These are phyloP conservation scores for Arabidopsis suecica DNA, from an alignment of 345 rosid species.

Conservation along the genomic window DNA sequence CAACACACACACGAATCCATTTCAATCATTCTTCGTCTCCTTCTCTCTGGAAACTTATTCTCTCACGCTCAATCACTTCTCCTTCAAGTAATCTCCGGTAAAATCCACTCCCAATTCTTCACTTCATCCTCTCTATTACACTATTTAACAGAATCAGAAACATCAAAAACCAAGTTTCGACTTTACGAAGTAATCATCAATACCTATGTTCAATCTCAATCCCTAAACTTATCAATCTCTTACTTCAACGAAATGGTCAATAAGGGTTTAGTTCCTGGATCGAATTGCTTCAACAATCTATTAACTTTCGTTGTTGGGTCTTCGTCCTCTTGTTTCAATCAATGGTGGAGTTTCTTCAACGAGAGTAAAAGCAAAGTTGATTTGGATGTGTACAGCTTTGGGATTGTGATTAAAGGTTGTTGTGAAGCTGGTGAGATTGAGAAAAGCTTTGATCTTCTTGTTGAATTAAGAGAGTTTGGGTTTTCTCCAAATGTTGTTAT, in stretches of 20 bases:
- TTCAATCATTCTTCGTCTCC: constrained; percentile 50
- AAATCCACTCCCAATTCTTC: constrained; percentile 54
- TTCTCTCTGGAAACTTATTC: constrained; percentile 50
- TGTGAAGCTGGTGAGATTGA: constrained; percentile 62
- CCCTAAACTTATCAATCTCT: constrained; percentile 49
- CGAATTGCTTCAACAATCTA: constrained; percentile 56
- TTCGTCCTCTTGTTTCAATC: constrained; percentile 40
- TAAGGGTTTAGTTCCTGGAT: constrained; percentile 51
- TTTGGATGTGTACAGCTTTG: constrained; percentile 66
- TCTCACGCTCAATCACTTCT: constrained; percentile 59
- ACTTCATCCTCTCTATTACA: constrained; percentile 54
- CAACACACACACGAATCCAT: constrained; percentile 62
- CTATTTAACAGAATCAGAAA: constrained; percentile 42
- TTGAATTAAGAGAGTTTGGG: constrained; percentile 57
- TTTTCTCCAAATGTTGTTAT: constrained; percentile 63
- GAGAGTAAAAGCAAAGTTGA: constrained; percentile 44
- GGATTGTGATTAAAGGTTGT: constrained; percentile 76
- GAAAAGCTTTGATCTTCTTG: constrained; percentile 53
- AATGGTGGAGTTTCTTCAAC: constrained; percentile 54
- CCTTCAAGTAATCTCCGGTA: constrained; percentile 55
- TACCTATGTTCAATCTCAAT: constrained; percentile 55
- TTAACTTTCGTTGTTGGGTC: constrained; percentile 51
- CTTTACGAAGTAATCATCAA: constrained; percentile 61
- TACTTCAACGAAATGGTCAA: constrained; percentile 59
- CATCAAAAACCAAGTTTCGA: constrained; percentile 29